Conservation (phyloP, 2,329 filamentous ascomycete species). For the Penicillium sp. region DNA sequence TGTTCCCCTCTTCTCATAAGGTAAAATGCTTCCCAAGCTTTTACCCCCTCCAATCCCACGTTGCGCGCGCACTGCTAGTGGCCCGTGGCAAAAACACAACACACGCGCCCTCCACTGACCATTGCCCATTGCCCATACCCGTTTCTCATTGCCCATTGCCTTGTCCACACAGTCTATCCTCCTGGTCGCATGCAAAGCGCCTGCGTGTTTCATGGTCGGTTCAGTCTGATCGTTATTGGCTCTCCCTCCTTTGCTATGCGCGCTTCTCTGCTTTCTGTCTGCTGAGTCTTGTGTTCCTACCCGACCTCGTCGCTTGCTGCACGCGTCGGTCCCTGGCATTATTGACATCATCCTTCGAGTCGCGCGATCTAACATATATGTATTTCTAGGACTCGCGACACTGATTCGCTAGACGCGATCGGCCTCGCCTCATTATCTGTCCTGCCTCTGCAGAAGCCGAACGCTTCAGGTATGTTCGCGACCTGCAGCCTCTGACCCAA, state of each 20-base stretch:
- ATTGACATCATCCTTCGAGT: constrained; percentile 20
- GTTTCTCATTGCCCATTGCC: neutral
- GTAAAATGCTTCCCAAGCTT: constrained; percentile 11
- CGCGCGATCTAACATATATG: constrained; percentile 16
- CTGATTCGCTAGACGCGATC: constrained; percentile 14
- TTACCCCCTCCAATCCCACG: constrained; percentile 22
- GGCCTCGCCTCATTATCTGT: constrained; percentile 18
- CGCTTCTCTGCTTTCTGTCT: constrained; percentile 1
- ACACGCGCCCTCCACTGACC: constrained; percentile 14
- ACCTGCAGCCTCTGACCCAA: constrained; percentile 33
- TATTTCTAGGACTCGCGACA: constrained; percentile 11
- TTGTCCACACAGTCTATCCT: neutral
- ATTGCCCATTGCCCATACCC: neutral
- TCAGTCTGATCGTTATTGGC: constrained; percentile 14
- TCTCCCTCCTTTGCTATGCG: constrained; percentile 4
- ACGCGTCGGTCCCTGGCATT: constrained; percentile 12
- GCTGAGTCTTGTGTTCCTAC: constrained; percentile 13
- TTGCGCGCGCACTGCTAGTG: constrained; percentile 21
- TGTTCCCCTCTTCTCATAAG: constrained; percentile 5
- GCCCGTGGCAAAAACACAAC: constrained; percentile 27
- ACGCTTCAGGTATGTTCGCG: constrained; percentile 40
- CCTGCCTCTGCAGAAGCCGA: constrained; percentile 31
- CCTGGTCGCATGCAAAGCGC: constrained; percentile 13
- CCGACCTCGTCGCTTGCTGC: constrained; percentile 8
- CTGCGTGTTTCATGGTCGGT: constrained; percentile 12